Conservation (phyloP, 441 rosid genomes). For the Corymbia calophylla region DNA sequence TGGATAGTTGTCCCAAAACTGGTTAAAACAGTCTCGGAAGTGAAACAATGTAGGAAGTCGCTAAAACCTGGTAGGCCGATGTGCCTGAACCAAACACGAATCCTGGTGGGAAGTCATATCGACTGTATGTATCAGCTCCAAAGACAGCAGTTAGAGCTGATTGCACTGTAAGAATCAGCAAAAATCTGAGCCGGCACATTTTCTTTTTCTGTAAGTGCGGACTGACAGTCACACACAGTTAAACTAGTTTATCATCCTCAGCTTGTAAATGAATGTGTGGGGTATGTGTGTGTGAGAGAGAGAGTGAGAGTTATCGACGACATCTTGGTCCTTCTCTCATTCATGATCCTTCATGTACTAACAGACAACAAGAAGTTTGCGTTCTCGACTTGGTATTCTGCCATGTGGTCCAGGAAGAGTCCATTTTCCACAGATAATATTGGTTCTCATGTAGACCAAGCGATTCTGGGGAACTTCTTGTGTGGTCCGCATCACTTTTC, state of each 20-base stretch:
- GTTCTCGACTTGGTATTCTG: not conserved
- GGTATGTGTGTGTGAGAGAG: not conserved
- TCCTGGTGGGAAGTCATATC: slow-evolving; percentile 39
- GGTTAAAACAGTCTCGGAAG: not conserved
- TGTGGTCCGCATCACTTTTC: not conserved
- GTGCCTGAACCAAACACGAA: slow-evolving; percentile 53
- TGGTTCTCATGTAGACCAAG: not conserved
- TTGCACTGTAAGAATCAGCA: slow-evolving; percentile 9
- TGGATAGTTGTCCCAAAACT: not conserved
- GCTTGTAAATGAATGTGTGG: not conserved
- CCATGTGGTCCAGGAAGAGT: not conserved
- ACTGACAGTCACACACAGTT: not conserved
- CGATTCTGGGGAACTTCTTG: not conserved
- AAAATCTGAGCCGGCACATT: slow-evolving; percentile 9
- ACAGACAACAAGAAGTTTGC: not conserved
- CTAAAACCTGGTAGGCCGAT: slow-evolving; percentile 62
- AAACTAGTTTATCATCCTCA: not conserved
- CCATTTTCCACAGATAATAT: not conserved
- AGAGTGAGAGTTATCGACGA: not conserved
- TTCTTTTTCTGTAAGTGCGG: not conserved
- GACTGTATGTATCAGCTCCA: slow-evolving; percentile 24
- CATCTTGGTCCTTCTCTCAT: not conserved
- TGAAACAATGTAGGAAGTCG: not conserved
- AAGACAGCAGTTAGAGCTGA: not conserved
- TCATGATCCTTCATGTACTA: not conserved